Evolutionary conservation across 2,329 filamentous ascomycete genomes (phyloP).

Genomic region (Cytospora mali): DNA sequence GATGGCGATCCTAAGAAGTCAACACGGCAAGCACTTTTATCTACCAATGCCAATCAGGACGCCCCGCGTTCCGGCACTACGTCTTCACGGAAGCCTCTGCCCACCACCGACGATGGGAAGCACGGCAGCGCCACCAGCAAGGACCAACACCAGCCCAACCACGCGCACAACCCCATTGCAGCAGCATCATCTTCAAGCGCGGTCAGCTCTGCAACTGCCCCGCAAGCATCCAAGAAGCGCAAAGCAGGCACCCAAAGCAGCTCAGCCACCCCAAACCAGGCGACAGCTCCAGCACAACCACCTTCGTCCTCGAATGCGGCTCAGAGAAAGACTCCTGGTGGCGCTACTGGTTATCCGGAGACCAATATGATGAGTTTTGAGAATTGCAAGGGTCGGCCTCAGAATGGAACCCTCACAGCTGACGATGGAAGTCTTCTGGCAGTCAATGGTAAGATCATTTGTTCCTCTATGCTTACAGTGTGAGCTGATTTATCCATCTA

Average conservation of each 20-base stretch:
- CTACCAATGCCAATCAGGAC: conserved; percentile 40
- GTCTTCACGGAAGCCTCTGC: conserved; percentile 36
- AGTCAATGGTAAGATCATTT: conserved; percentile 73
- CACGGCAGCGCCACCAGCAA: conserved; percentile 39
- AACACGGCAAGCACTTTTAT: conserved; percentile 41
- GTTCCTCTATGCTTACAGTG: conserved; percentile 6
- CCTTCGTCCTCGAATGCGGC: conserved; percentile 34
- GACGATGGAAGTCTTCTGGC: conserved; percentile 86
- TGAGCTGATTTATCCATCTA: conserved; percentile 34
- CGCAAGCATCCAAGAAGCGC: conserved; percentile 74
- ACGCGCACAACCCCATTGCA: conserved; percentile 32
- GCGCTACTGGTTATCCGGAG: conserved; percentile 52
- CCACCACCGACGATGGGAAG: conserved; percentile 44
- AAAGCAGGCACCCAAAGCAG: conserved; percentile 64
- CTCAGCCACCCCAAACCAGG: conserved; percentile 33
- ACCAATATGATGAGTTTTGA: conserved; percentile 92
- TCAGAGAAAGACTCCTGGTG: conserved; percentile 32
- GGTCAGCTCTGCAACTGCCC: conserved; percentile 45
- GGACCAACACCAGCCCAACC: conserved; percentile 35
- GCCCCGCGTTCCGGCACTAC: conserved; percentile 33
- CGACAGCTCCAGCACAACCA: conserved; percentile 14
- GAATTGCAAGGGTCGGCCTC: conserved; percentile 66
- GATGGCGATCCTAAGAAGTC: conserved; percentile 58
- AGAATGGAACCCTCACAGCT: conserved; percentile 77
- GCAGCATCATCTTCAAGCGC: conserved; percentile 32